A percentile compares a stretch with the other conserved stretches of the same genome.
Evolutionary conservation across 345 rosid genomes (phyloP).

Genomic region (Populus alba): DNA sequence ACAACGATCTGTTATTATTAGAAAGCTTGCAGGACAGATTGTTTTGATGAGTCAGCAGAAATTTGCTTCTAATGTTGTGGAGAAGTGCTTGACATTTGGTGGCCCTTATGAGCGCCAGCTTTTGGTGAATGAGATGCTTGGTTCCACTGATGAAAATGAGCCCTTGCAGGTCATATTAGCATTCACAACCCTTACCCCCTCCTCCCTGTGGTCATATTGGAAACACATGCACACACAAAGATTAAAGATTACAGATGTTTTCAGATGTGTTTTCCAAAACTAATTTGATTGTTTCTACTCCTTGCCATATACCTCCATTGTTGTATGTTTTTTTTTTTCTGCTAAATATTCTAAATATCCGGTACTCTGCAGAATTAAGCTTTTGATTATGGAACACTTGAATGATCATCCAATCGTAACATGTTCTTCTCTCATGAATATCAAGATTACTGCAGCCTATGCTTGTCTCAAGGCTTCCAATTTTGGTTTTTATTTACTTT

Average conservation of each 20-base stretch:
- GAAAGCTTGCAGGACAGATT: constrained; percentile 85
- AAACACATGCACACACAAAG: too few relatives aligned
- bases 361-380: not conserved
- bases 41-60: constrained; percentile 97
- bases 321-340: not conserved
- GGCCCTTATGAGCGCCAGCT: constrained; percentile 78
- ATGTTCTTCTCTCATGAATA: not conserved
- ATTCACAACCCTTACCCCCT: too few relatives aligned
- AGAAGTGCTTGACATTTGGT: constrained; percentile 87
- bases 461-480: not conserved
- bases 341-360: not conserved
- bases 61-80: constrained; percentile 96
- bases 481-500: not conserved
- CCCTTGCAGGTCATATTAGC: constrained; percentile 69
- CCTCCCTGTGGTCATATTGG: too few relatives aligned
- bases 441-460: not conserved
- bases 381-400: not conserved
- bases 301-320: not conserved
- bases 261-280: too few relatives aligned
- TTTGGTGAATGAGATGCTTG: constrained; percentile 86
- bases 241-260: too few relatives aligned
- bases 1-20: constrained; percentile 69
- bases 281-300: too few relatives aligned
- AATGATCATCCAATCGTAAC: not conserved
- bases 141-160: constrained; percentile 90